Conservation (phyloP, 805 yeast species). For the Komagataella populi region DNA sequence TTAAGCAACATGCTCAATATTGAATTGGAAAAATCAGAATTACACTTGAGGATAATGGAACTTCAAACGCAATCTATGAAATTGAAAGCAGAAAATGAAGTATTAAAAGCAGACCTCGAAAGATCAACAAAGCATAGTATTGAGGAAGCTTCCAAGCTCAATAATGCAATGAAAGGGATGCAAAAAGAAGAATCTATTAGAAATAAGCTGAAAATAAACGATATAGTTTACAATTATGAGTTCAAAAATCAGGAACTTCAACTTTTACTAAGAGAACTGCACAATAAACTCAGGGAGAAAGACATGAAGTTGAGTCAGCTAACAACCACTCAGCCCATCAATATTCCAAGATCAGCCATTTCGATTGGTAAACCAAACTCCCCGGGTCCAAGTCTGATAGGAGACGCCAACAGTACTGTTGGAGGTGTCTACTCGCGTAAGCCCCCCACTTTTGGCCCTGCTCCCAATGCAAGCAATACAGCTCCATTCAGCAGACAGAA, state of each 20-base stretch:
- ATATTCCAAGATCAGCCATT: constrained; percentile 6
- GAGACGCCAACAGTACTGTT: neutral
- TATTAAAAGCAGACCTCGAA: neutral
- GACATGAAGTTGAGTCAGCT: constrained; percentile 8
- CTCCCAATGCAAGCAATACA: neutral
- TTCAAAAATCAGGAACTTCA: constrained; percentile 4
- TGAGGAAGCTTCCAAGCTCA: neutral
- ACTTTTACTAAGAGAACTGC: constrained; percentile 3
- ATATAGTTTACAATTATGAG: constrained; percentile 3
- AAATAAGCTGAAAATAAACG: neutral
- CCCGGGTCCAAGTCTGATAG: neutral
- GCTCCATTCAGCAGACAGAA: neutral
- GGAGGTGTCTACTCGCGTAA: neutral
- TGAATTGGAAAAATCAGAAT: neutral
- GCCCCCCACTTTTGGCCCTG: neutral
- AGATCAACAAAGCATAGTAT: neutral
- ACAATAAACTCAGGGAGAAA: constrained; percentile 5
- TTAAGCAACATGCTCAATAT: neutral
- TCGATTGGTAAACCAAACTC: neutral
- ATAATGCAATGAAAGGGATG: neutral
- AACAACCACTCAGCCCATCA: constrained; percentile 12
- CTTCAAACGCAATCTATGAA: neutral
- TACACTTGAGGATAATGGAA: neutral
- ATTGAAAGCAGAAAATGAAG: neutral
- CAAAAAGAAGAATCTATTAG: neutral